Conservation (phyloP, 2,329 filamentous ascomycete genomes). For the Venturia oleaginea region DNA sequence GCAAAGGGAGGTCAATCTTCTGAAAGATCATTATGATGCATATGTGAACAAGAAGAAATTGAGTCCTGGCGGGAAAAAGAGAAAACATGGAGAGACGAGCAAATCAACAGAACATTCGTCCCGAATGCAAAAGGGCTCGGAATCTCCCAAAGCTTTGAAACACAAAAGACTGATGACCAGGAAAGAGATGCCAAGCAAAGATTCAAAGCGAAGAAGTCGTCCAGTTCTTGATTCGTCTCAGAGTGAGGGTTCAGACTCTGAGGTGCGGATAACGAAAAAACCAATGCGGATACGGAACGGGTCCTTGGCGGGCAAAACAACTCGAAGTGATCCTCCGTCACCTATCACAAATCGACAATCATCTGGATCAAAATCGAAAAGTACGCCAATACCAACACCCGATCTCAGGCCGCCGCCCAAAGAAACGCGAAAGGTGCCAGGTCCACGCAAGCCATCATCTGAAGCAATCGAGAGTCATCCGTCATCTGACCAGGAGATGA, state of each 20-base stretch:
- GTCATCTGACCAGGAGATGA: conserved; percentile 3
- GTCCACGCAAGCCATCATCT: background rate
- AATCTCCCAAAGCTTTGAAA: conserved; percentile 8
- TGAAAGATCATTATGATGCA: conserved; percentile 67
- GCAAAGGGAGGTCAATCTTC: conserved; percentile 74
- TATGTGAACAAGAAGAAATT: conserved; percentile 25
- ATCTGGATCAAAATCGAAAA: background rate
- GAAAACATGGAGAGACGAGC: background rate
- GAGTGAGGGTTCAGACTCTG: conserved; percentile 9
- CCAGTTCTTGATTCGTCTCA: conserved; percentile 11
- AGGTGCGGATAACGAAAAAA: conserved; percentile 7
- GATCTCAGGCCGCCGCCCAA: background rate
- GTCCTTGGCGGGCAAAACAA: background rate
- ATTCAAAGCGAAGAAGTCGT: conserved; percentile 8
- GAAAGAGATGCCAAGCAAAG: conserved; percentile 9
- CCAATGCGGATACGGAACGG: conserved; percentile 4
- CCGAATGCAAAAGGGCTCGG: background rate
- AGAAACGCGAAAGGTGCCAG: background rate
- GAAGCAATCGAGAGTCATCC: background rate
- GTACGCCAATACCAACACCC: background rate
- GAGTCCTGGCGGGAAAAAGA: background rate
- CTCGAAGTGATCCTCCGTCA: conserved; percentile 8
- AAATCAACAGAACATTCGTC: conserved; percentile 6
- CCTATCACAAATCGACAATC: conserved; percentile 1
- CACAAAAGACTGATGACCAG: conserved; percentile 3